Evolutionary conservation across 2,329 filamentous ascomycete species (phyloP).

Genomic region (Ceratocystis huliohia): DNA sequence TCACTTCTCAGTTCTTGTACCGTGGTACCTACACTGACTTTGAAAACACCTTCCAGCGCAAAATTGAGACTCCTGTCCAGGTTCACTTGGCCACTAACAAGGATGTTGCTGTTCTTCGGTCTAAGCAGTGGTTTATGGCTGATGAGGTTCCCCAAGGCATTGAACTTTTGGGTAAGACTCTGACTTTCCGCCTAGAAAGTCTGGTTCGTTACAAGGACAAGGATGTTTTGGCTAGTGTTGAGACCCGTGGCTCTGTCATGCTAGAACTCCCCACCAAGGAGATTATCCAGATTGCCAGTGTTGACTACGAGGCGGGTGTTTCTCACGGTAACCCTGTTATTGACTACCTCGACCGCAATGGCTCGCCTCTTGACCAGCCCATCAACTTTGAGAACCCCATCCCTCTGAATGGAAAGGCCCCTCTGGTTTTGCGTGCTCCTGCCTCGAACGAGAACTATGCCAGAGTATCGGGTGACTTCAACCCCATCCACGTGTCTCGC

Average conservation of each 20-base stretch:
- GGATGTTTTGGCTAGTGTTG: constrained; percentile 77
- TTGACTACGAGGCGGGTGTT: constrained; percentile 82
- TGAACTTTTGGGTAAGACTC: constrained; percentile 79
- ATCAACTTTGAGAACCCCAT: constrained; percentile 97
- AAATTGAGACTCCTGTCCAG: constrained; percentile 90
- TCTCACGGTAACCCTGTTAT: constrained; percentile 95
- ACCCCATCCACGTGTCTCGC: constrained; percentile 95
- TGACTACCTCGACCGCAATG: constrained; percentile 87
- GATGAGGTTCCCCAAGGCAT: constrained; percentile 58
- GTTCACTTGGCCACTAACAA: constrained; percentile 75
- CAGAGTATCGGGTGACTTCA: constrained; percentile 94
- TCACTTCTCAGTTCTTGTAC: constrained; percentile 96
- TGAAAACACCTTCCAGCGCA: constrained; percentile 97
- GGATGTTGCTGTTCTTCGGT: constrained; percentile 85
- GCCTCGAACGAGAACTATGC: constrained; percentile 97
- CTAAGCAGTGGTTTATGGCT: constrained; percentile 94
- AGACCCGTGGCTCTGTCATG: constrained; percentile 84
- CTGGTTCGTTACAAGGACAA: constrained; percentile 91
- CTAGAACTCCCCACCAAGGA: constrained; percentile 94
- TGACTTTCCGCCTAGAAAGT: constrained; percentile 91
- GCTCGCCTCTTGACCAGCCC: constrained; percentile 85
- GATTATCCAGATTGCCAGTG: constrained; percentile 90
- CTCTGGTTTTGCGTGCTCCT: constrained; percentile 76
- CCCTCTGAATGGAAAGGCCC: constrained; percentile 82
- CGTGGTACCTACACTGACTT: constrained; percentile 84